Evolutionary conservation across 192 early-diverging fungal genomes (phyloP).

Genomic region (Phlyctochytrium bullatum): DNA sequence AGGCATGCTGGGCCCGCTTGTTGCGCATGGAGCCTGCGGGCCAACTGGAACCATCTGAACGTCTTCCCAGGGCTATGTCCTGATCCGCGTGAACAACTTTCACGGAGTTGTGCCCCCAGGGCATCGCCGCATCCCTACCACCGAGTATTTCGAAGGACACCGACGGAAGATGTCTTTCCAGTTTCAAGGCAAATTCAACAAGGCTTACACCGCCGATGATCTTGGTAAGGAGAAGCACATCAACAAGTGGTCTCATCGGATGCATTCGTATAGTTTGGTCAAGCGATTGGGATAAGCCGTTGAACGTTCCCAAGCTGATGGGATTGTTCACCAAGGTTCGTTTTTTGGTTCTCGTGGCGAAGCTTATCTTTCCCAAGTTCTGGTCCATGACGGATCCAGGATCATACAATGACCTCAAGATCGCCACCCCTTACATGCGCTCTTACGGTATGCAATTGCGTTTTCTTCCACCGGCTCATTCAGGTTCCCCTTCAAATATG

Average conservation of each 20-base stretch:
- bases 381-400: conserved; percentile 22
- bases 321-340: conserved; percentile 19
- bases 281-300: conserved; percentile 23
- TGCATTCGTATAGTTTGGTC: conserved; percentile 18
- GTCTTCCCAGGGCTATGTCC: conserved; percentile 12
- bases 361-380: conserved; percentile 11
- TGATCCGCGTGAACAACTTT: conserved; percentile 23
- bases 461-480: no score
- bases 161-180: conserved; percentile 21
- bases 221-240: conserved; percentile 5
- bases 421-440: conserved; percentile 23
- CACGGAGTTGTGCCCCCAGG: conserved; percentile 18
- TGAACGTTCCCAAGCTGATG: conserved; percentile 21
- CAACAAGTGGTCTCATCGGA: not conserved
- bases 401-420: conserved; percentile 23
- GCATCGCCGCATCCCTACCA: conserved; percentile 1
- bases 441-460: conserved; percentile 8
- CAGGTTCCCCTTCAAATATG: no score
- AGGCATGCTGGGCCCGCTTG: not conserved
- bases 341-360: not conserved
- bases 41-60: not conserved
- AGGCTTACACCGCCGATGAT: conserved; percentile 22
- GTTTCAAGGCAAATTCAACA: conserved; percentile 23
- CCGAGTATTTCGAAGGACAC: conserved; percentile 25
- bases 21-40: not conserved